Evolutionary conservation across 108 stramenopile species (phyloP), one percentile per base, ranked within the genome.

Genomic region (Nannochloropsis gaditana): DNA sequence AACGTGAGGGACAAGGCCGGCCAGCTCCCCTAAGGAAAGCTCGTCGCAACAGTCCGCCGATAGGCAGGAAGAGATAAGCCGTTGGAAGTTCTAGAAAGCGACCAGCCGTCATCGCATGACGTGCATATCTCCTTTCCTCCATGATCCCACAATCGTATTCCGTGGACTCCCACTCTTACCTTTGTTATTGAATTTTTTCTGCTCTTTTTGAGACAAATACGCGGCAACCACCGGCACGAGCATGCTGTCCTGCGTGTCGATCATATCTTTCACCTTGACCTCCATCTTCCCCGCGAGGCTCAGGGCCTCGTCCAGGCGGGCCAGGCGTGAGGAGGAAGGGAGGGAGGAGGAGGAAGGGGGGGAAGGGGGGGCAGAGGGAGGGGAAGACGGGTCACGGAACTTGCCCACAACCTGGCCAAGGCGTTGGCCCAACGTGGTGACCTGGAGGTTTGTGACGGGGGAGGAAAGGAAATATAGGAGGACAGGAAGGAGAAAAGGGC

Each of bases 181-280:
- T 41, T 81, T 81, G 80, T 21, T 81, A 5, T 81, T 81, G 80
- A 81, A 81, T 42, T 42, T 21, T 9, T 81, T 81, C 80, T 81
- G 80, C 5, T 81, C 80, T 11, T 41, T 21, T 42, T 11, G 21
- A 11, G 80, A 11, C 9, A 81, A 11, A 42, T 81, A 42, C 41
- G 80, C 80, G 21, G 80, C 80, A n/a, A 81, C 80, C 41, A 41
- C 21, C 0, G 80, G 80, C 80, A 81, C 80, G 5, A 81, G 11
- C 80, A 81, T 41, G 21, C 9, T 41, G 11, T 81, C 80, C 80
- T 81, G 80, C 80, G 19, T 4, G 41, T 21, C 80, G 5, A 81
- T 42, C 80, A 41, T n/a, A 3, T 8, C 80, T 3, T 42, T 9
- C 19, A n/a, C 59, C 6, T n/a, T 73, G 3, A 6, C 6, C 59